Percentiles rank a stretch among this genome's conserved stretches.
Conservation (phyloP, 2,329 filamentous ascomycete genomes). For the Colletotrichum acutatum region DNA sequence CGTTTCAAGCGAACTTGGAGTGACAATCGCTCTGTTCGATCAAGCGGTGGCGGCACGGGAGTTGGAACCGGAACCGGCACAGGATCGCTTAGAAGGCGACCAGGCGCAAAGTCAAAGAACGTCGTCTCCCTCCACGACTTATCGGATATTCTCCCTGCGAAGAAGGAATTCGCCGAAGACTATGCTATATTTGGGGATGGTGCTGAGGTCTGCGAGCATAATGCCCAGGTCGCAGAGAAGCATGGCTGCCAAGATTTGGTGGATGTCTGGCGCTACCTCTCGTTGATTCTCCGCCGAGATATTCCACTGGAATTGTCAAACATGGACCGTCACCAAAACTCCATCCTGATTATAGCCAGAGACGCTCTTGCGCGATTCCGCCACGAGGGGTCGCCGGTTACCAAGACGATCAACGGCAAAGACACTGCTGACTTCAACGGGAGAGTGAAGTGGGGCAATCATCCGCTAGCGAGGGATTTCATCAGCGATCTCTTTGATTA, state of each 20-base stretch:
- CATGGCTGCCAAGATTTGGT: conserved; percentile 78
- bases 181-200: conserved; percentile 89
- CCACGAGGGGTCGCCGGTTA: conserved; percentile 1
- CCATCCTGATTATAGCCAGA: conserved; percentile 76
- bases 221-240: conserved; percentile 80
- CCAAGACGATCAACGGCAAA: conserved; percentile 27
- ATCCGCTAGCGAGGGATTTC: conserved; percentile 71
- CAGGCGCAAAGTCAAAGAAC: conserved; percentile 68
- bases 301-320: conserved; percentile 76
- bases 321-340: conserved; percentile 64
- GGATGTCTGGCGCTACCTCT: conserved; percentile 85
- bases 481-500: conserved; percentile 72
- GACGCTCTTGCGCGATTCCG: conserved; percentile 62
- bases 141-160: conserved; percentile 79
- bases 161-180: conserved; percentile 77
- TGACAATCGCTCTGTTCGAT: conserved; percentile 67
- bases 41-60: conserved; percentile 69
- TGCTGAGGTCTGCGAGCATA: conserved; percentile 84
- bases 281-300: conserved; percentile 80
- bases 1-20: conserved; percentile 67
- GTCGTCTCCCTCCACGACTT: conserved; percentile 80
- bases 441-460: conserved; percentile 75
- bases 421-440: conserved; percentile 57
- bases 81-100: conserved; percentile 56
- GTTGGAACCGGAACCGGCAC: conserved; percentile 62